These are phyloP conservation scores for Forsythia suspensa DNA, from an alignment of 257 asterid species.

Conservation along the genomic window DNA sequence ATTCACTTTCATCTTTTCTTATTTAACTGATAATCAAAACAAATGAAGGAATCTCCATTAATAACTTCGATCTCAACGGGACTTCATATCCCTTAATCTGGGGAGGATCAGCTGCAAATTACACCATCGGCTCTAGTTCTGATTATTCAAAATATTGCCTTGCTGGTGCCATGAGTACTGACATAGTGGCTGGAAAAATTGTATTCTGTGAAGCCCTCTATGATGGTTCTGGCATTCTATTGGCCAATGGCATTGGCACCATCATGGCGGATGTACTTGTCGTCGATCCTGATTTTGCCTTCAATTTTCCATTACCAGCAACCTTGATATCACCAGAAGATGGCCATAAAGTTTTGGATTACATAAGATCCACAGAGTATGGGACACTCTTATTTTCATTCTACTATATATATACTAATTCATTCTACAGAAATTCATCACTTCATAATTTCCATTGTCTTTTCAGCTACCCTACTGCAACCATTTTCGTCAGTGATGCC, in stretches of 20 bases:
- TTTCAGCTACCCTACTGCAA: conserved; percentile 44
- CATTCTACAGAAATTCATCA: background rate
- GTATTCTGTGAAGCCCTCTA: conserved; percentile 42
- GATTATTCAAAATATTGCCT: conserved; percentile 29
- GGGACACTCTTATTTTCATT: background rate
- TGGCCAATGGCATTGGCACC: conserved; percentile 38
- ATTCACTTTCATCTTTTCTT: background rate
- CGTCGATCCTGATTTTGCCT: conserved; percentile 37
- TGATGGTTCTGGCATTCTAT: conserved; percentile 42
- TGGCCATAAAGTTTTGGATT: conserved; percentile 36
- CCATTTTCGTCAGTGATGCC: conserved; percentile 40
- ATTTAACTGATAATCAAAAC: background rate
- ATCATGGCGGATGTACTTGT: conserved; percentile 35
- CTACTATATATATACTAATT: background rate
- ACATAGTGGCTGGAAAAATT: conserved; percentile 43
- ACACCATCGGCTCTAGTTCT: conserved; percentile 43
- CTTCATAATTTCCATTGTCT: background rate
- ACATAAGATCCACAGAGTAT: conserved; percentile 41
- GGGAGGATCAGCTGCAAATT: conserved; percentile 76
- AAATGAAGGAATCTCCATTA: conserved; percentile 52
- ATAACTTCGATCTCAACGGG: conserved; percentile 50
- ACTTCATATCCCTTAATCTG: conserved; percentile 56
- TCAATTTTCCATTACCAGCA: conserved; percentile 49
- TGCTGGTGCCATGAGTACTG: conserved; percentile 33
- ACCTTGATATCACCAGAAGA: conserved; percentile 38